Conservation (phyloP, 306 rosid genomes). For the Chamaecrista fasciculata region DNA sequence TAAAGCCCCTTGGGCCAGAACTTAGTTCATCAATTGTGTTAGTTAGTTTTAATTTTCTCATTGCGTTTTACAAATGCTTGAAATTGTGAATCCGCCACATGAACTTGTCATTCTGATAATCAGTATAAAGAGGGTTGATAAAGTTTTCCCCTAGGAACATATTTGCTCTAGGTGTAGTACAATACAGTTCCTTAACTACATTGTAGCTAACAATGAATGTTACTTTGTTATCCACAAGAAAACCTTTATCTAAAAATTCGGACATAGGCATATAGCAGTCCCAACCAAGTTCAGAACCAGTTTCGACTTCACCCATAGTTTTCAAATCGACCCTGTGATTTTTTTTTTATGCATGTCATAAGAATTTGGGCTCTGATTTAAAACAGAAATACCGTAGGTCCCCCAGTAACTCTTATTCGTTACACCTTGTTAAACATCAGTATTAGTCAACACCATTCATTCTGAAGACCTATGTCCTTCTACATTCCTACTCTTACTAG, state of each 20-base stretch:
- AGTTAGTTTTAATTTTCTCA: slow-evolving; percentile 61
- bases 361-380: slow-evolving; percentile 56
- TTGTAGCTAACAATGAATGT: slow-evolving; percentile 59
- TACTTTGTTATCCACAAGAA: slow-evolving; percentile 52
- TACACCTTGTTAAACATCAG: slow-evolving; percentile 2
- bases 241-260: slow-evolving; percentile 57
- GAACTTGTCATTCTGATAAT: slow-evolving; percentile 56
- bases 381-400: slow-evolving; percentile 56
- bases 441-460: too few species aligned
- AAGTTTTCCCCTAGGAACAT: too few species aligned
- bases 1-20: too few species aligned
- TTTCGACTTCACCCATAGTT: slow-evolving; percentile 54
- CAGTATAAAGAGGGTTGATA: slow-evolving; percentile 35
- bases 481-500: too few species aligned
- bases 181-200: slow-evolving; percentile 52
- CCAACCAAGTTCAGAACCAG: slow-evolving; percentile 64
- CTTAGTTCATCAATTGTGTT: too few species aligned
- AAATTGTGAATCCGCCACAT: slow-evolving; percentile 61
- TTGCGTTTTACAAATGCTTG: slow-evolving; percentile 52
- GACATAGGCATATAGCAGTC: slow-evolving; percentile 65
- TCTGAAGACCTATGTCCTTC: too few species aligned
- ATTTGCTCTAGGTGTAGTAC: background rate
- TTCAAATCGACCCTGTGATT: slow-evolving; percentile 64
- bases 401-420: slow-evolving; percentile 66
- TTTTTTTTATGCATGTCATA: slow-evolving; percentile 67